Evolutionary conservation across 2,329 filamentous ascomycete genomes (phyloP), one percentile per base, ranked within the genome.

Genomic region (Pseudogymnoascus sp.): DNA sequence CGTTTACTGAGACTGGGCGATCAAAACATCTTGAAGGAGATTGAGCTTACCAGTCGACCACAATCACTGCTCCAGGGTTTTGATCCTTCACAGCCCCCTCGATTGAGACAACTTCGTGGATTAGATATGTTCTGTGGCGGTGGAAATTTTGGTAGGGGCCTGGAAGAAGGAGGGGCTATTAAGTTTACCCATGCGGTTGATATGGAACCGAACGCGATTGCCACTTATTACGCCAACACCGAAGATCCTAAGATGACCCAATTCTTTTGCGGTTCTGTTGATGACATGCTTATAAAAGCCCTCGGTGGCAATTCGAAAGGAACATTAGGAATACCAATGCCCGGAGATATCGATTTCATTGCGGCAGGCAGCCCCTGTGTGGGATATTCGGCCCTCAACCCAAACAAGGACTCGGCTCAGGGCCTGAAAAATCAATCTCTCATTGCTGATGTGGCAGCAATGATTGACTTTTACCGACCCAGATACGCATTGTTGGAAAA

Each of bases 401-500:
- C 66, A 0, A 73, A 86, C 66, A 84, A 79, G 67, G 74, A 77
- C 0, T 36, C 31, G 9, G 69, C 76, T 0, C 60, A 75, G 3
- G 86, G 88, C 7, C 73, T 84, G 5, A 83, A 84, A 63, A 91
- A 94, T 68, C 87, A 88, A 35, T 92, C 89, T 0, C 81, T 94
- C 31, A 82, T 94, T 0, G 89, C 88, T 0, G 88, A 88, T 0
- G 90, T 93, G 37, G 86, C 85, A 0, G 84, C 89, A 0, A 90
- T 82, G 63, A 77, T 93, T 1, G 90, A 95, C 64, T 74, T 90
- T 0, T 92, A 90, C 65, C 81, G 86, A 0, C 90, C 90, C 0
- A 78, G 82, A n/a, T 93, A 89, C 68, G 88, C 85, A 0, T 66
- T 93, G 0, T 78, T 95, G 0, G 90, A 95, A 71, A 95, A 95